These are phyloP conservation scores for Epithemia pelagica DNA, from an alignment of 108 stramenopile genomes.

Conservation along the genomic window DNA sequence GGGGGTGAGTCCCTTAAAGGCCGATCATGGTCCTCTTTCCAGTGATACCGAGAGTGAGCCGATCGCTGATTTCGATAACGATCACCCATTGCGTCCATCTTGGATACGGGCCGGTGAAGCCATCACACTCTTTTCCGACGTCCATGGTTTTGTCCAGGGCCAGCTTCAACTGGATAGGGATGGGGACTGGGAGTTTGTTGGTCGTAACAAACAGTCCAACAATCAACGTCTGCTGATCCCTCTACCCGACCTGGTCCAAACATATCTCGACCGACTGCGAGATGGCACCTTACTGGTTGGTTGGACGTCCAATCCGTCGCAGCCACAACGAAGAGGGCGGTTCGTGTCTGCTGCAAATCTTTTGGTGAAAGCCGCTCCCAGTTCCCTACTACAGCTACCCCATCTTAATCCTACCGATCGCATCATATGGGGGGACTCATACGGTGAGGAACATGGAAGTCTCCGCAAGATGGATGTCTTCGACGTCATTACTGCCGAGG, in stretches of 20 bases:
- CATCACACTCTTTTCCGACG: background rate
- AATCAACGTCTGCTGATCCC: background rate
- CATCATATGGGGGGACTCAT: background rate
- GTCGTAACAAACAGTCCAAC: background rate
- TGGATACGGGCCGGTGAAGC: background rate
- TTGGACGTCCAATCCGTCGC: background rate
- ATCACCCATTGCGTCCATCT: background rate
- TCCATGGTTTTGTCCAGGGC: background rate
- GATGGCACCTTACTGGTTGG: background rate
- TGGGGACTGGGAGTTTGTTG: background rate
- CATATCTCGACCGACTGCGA: background rate
- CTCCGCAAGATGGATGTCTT: background rate
- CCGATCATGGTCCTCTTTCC: too few species aligned
- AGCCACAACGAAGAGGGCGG: background rate
- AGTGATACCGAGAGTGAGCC: background rate
- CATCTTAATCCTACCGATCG: background rate
- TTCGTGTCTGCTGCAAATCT: background rate
- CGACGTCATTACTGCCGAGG: background rate
- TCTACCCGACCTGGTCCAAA: background rate
- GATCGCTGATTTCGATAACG: background rate
- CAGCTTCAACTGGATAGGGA: background rate
- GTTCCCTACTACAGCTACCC: background rate
- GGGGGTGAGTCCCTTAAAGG: too few species aligned
- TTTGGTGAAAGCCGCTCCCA: background rate
- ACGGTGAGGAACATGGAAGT: background rate